Base-by-base conservation (phyloP, 2,329 filamentous ascomycete species). In the Pyricularia sp. region DNA sequence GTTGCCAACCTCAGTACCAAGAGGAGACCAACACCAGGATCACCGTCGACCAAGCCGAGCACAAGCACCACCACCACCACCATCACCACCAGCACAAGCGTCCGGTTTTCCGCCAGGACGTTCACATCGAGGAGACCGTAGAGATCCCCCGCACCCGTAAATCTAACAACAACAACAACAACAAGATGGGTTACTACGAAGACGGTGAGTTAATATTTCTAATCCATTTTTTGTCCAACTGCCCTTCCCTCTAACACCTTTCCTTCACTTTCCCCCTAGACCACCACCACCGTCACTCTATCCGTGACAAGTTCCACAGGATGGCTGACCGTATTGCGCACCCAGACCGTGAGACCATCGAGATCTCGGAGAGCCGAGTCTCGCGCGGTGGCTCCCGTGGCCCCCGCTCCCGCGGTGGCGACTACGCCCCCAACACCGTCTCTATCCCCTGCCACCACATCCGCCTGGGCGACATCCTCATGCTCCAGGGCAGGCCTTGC, bases 371-470 rank as follows among this genome's bases (percentile, higher is more conserved):
- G 74, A 71, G 71, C 68, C 74, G 73, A 65, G 67, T 71, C 68
- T 66, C 69, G 69, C 68, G 70, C 70, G 68, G 70, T 71, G 72
- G 71, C 72, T 67, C 65, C 70, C 69, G 68, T n/a, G 40, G 40
- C 66, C 72, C 69, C 70, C 71, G 72, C 66, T 30, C 49, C 4
- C 74, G 72, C 66, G 70, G 73, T 62, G 74, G 75, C 69, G 71
- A 30, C 81, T 44, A 26, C 10, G 31, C 13, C 66, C 83, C 88
- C 76, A 93, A 94, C 84, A 96, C 91, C 72, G 93, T 97, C 78
- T 93, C 93, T 76, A 97, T 99, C 79, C 94, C 96, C 70, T 96
- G 92, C 89, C 91, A 99, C 87, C 96, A 97, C 85, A 93, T 99
- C 82, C 94, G 94, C 82, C 90, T 97, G 73, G 94, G 94, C 79